A percentile compares a stretch with the other conserved stretches of the same genome.
Conservation (phyloP, 2,329 filamentous ascomycete species). For the Teratosphaeria zuluensis region DNA sequence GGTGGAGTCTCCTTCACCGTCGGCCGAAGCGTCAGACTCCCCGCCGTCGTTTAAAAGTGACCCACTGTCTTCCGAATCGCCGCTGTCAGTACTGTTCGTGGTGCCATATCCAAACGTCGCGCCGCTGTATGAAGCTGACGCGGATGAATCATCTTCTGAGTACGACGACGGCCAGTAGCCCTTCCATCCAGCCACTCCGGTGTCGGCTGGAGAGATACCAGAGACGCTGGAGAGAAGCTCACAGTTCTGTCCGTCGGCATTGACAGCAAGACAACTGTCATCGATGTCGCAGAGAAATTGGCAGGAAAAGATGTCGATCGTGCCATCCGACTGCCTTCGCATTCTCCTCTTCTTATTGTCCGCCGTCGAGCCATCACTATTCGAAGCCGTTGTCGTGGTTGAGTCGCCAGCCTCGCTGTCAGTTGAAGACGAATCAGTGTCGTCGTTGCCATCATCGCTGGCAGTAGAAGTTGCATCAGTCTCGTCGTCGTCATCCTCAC, state of each 20-base stretch:
- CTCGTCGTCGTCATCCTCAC: neutral
- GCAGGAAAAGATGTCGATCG: slow-evolving; percentile 1
- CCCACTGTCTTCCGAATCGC: neutral
- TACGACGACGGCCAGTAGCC: slow-evolving; percentile 3
- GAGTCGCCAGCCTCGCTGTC: too few species aligned
- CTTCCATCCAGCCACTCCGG: slow-evolving; percentile 3
- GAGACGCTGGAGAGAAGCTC: slow-evolving; percentile 1
- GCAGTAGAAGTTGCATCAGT: neutral
- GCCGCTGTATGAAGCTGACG: neutral
- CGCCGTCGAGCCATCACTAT: neutral
- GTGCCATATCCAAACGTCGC: neutral
- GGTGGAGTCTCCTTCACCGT: too few species aligned
- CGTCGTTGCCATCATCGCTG: neutral
- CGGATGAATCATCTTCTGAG: neutral
- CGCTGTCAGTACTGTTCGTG: neutral
- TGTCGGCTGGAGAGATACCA: neutral
- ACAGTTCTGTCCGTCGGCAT: slow-evolving; percentile 2
- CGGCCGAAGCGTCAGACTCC: too few species aligned
- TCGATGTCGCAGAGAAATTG: neutral
- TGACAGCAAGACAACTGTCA: slow-evolving; percentile 1
- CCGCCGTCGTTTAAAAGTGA: too few species aligned
- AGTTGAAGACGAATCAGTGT: neutral
- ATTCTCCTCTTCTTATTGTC: neutral
- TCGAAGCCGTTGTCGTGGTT: too few species aligned
- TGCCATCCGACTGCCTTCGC: neutral